Percentiles rank a stretch among this genome's conserved stretches.
Evolutionary conservation across 495 filamentous ascomycete species (phyloP).

Genomic region (Podospora sp.): DNA sequence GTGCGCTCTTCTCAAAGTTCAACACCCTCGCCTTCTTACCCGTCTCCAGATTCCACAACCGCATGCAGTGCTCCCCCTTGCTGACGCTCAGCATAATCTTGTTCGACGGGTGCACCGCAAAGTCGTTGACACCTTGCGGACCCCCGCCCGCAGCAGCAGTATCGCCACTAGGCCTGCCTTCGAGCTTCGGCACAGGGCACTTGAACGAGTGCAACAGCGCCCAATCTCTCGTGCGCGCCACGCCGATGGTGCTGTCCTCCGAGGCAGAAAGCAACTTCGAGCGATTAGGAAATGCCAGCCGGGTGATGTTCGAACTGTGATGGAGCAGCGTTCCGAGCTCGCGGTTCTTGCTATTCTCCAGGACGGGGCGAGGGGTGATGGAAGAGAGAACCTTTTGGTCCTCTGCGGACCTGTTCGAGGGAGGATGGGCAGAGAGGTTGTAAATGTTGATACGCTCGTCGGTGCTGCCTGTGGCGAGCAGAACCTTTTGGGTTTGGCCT

Average conservation of each 20-base stretch:
- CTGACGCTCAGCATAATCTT: constrained; percentile 93
- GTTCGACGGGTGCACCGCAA: constrained; percentile 93
- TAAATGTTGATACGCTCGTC: constrained; percentile 97
- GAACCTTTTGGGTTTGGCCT: constrained; percentile 66
- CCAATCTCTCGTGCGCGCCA: constrained; percentile 88
- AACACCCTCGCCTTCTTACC: constrained; percentile 92
- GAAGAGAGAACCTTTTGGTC: constrained; percentile 57
- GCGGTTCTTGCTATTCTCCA: constrained; percentile 82
- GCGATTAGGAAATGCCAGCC: constrained; percentile 79
- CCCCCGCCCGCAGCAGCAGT: constrained; percentile 80
- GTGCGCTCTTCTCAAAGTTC: constrained; percentile 70
- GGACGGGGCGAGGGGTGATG: constrained; percentile 66
- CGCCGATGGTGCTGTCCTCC: constrained; percentile 85
- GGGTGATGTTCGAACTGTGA: constrained; percentile 77
- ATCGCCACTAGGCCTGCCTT: constrained; percentile 85
- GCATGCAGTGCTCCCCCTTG: constrained; percentile 84
- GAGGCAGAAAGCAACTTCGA: constrained; percentile 81
- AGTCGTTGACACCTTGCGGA: constrained; percentile 91
- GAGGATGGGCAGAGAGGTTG: constrained; percentile 75
- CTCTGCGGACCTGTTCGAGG: constrained; percentile 45
- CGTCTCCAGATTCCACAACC: constrained; percentile 95
- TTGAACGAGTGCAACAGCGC: constrained; percentile 86
- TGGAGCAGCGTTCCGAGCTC: constrained; percentile 86
- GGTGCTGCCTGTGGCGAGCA: constrained; percentile 84
- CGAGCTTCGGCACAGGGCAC: constrained; percentile 79